Evolutionary conservation across 345 rosid genomes (phyloP), one percentile per base, ranked within the genome.

Genomic region (Litchi chinensis): DNA sequence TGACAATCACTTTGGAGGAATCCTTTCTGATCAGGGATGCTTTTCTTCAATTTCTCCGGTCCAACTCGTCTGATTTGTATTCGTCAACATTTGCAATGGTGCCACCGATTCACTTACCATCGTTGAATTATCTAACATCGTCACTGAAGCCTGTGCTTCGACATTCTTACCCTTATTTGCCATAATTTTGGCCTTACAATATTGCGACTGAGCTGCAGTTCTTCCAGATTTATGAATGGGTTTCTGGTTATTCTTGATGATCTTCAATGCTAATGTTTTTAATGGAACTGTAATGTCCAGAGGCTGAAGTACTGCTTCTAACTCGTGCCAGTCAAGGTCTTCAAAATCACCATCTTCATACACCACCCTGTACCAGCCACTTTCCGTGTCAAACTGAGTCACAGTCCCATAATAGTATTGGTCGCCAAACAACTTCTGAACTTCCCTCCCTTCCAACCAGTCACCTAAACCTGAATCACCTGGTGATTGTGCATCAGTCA

Each of bases 261-360:
- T 69, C 78, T 82, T 87, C 82, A 86, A 72, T 2, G 95, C 93
- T 74, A 91, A 44, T 5, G 95, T 78, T 77, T 91, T 93, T 77
- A 95, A 52, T 0, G 98, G 91, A 48, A 89, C 62, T 9, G 89
- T 82, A 74, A 93, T 88, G 71, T 95, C 97, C 76, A 93, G 78
- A 72, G 97, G 97, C 56, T 87, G 11, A 76, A 95, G 88, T 44
- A 92, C 84, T 26, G 83, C 86, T 78, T 95, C 89, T 76, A 93
- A 78, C 82, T 93, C 98, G 28, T 56, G 73, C 96, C 95, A 92
- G 44, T 91, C 94, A 46, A 92, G 93, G 79, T 95, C 97, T 87
- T 95, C 98, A 28, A 81, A 88, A 74, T 95, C 97, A 0, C 95
- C 98, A 75, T 95, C 99, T 77, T 91, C 96, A 65, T 95, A 95